Evolutionary conservation across 768 basidiomycete genomes (phyloP), one percentile per base, ranked within the genome.

Genomic region (Ephemerocybe angulata): DNA sequence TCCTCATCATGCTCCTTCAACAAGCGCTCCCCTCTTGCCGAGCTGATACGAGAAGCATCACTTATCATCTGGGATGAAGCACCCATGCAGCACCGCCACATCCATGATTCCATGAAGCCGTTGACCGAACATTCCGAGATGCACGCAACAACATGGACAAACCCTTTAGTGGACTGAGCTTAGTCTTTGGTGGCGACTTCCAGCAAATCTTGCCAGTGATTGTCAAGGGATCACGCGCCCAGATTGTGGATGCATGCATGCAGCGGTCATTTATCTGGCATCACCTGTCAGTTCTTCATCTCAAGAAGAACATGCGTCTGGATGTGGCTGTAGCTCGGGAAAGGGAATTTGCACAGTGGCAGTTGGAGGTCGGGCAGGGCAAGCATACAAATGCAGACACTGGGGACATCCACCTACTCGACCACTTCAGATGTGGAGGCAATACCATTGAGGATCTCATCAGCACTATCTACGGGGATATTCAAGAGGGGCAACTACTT

Each of bases 41-140:
- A 67, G 2, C 59, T 80, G 6, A 41, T 79, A 4, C 41, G 59
- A 1, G 8, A 40, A 17, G 65, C 69, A 4, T 15, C 50, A 22
- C 50, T 74, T 3, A 72, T 75, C 48, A 73, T 79, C 21, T 76
- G 72, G 75, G 77, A 78, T 67, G 74, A 78, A 59, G 68, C 60
- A 3, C 58, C 66, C 3, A 74, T 72, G 65, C 75, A 79, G 54
- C n/a, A n/a, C n/a, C n/a, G n/a, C n/a, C n/a, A n/a, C 60, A 79
- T 58, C 54, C 59, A 0, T 61, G 61, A 59, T 59, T 54, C 0
- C 47, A 66, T 17, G 76, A 79, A 57, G 69, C 70, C 40, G 63
- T 79, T 0, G 72, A 79, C 55, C 42, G 64, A 1, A 68, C 70
- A 0, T 47, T 74, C 0, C 53, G 60, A 6, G 74, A 78, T 58